Evolutionary conservation across 768 basidiomycete genomes (phyloP).

Genomic region (Mycena rebaudengoi): DNA sequence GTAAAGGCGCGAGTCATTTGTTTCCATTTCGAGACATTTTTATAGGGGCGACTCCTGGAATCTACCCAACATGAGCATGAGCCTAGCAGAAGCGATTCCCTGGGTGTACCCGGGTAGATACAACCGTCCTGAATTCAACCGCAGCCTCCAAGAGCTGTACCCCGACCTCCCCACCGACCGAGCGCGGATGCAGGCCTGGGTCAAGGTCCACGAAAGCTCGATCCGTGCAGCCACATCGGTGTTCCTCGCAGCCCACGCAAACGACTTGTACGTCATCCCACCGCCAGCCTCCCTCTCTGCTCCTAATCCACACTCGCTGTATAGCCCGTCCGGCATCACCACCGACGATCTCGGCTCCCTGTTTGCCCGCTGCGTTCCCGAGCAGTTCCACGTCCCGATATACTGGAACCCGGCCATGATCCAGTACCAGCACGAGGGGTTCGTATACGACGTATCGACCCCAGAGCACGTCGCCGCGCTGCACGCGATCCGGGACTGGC

Average conservation of each 20-base stretch:
- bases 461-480: background rate
- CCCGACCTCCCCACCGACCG: too few relatives aligned
- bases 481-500: background rate
- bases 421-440: background rate
- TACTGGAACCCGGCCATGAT: background rate
- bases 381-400: background rate
- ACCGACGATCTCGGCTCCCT: background rate
- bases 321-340: background rate
- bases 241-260: too few relatives aligned
- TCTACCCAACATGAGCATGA: background rate
- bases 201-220: too few relatives aligned
- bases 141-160: too few relatives aligned
- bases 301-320: too few relatives aligned
- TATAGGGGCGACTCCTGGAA: too few relatives aligned
- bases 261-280: too few relatives aligned
- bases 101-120: background rate
- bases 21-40: too few relatives aligned
- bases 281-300: too few relatives aligned
- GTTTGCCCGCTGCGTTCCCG: background rate
- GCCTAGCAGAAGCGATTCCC: background rate
- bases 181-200: too few relatives aligned
- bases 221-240: too few relatives aligned
- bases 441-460: background rate
- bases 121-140: background rate
- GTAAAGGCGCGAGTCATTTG: too few relatives aligned